Percentiles rank a stretch among this genome's conserved stretches.
phyloP scores from a whole-genome alignment of 306 rosid species.

The Cicer judaicum region DNA sequence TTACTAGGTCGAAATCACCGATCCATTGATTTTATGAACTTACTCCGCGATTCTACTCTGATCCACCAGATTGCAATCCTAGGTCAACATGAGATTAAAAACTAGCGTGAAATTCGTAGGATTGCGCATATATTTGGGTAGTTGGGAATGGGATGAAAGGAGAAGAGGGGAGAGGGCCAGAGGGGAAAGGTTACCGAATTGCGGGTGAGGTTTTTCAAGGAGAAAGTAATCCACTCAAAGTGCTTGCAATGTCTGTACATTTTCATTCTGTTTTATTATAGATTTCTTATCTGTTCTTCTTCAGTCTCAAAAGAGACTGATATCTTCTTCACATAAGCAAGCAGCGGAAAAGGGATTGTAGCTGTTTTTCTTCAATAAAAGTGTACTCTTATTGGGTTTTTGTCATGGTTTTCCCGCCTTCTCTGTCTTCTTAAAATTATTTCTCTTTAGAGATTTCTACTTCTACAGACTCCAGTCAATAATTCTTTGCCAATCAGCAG shows the following conservation, averaged over 20 bases:
- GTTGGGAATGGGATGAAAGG: slow-evolving; percentile 4
- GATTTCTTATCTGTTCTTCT: slow-evolving; percentile 3
- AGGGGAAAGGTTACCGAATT: background rate
- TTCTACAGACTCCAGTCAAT: slow-evolving; percentile 28
- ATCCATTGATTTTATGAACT: background rate
- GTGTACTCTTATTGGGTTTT: background rate
- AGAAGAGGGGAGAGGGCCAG: background rate
- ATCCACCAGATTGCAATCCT: slow-evolving; percentile 5
- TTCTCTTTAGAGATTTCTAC: slow-evolving; percentile 17
- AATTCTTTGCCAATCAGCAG: slow-evolving; percentile 47
- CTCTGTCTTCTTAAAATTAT: background rate
- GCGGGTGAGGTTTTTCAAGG: slow-evolving; percentile 9
- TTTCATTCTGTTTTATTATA: background rate
- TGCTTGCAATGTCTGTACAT: slow-evolving; percentile 8
- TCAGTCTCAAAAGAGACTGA: background rate
- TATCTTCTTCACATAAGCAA: slow-evolving; percentile 5
- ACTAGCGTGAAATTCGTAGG: background rate
- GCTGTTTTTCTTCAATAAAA: slow-evolving; percentile 28
- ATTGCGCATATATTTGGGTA: background rate
- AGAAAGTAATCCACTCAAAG: slow-evolving; percentile 3
- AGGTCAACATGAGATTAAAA: background rate
- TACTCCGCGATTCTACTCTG: background rate
- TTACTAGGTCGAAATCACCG: background rate
- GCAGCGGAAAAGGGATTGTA: slow-evolving; percentile 11
- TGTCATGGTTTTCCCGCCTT: background rate